A percentile compares a stretch with the other conserved stretches of the same genome.
Evolutionary conservation across 805 yeast species (phyloP).

Genomic region (Suhomyces sp.): DNA sequence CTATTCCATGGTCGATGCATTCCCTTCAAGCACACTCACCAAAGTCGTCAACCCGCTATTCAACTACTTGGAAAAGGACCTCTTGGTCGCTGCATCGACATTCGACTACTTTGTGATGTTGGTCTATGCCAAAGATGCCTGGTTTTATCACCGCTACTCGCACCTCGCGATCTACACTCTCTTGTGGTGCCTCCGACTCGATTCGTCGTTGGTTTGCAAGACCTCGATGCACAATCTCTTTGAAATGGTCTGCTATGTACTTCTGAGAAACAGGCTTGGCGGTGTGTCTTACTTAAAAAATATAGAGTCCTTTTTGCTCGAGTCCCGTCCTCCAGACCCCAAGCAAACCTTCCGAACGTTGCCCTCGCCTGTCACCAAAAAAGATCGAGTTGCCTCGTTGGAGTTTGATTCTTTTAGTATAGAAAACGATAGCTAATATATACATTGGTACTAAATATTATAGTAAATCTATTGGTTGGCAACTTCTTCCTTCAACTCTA

Average conservation of each 20-base stretch:
- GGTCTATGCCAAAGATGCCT: constrained; percentile 11
- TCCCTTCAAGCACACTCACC: constrained; percentile 13
- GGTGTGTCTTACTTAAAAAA: neutral
- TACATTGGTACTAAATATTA: neutral
- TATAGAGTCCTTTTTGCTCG: neutral
- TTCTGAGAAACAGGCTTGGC: neutral
- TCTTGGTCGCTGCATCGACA: constrained; percentile 15
- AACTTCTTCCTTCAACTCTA: constrained; percentile 46
- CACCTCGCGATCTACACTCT: constrained; percentile 9
- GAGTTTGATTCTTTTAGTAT: constrained; percentile 22
- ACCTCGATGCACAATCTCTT: constrained; percentile 5
- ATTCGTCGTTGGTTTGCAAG: constrained; percentile 16
- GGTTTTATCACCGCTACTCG: constrained; percentile 1
- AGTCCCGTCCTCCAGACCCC: neutral
- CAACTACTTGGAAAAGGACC: constrained; percentile 15
- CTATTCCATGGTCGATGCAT: constrained; percentile 17
- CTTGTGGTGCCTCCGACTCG: constrained; percentile 11
- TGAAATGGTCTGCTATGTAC: neutral
- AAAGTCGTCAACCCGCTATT: constrained; percentile 14
- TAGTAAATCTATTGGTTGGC: neutral
- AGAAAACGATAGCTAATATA: constrained; percentile 16
- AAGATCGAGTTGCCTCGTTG: constrained; percentile 21
- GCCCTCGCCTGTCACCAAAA: neutral
- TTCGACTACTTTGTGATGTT: constrained; percentile 9
- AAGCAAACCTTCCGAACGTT: neutral